Evolutionary conservation across 2,329 filamentous ascomycete genomes (phyloP), one percentile per base, ranked within the genome.

Genomic region (Aspergillus aculeatinus): DNA sequence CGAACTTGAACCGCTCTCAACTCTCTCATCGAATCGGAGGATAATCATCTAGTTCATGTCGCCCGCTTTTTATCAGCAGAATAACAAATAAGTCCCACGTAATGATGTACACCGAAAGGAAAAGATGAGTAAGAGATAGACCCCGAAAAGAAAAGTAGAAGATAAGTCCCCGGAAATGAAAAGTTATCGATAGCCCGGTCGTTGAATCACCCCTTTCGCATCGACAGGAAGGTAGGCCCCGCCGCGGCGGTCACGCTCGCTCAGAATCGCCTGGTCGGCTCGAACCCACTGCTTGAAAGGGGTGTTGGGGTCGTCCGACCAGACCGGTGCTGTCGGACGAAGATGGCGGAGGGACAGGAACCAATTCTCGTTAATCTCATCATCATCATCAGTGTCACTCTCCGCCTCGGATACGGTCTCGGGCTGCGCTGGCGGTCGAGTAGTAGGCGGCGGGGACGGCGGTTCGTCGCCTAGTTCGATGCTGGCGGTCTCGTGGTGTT

Each of bases 221-320:
- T 77, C 73, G 3, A 72, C 57, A 19, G 65, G 65, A n/a, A 75
- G 60, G 14, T 59, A 63, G 4, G 65, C 60, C 19, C 70, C 63
- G 3, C 70, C 70, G 19, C 71, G 71, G 42, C 65, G 70, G 27
- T 61, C 59, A 2, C 72, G 67, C 50, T 77, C 74, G 23, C 52
- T 58, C 14, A 69, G 59, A 21, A 75, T 63, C 21, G 75, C 73
- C 49, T 70, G 68, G 53, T 76, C 72, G 3, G 68, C 68, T 35
- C 69, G 64, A 12, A 71, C 72, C 70, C 74, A 79, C 6, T 59
- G 60, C 60, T 77, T 78, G 60, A 78, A 76, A 1, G 75, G 72
- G 1, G 77, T 79, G 55, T 74, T 70, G 2, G 67, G 68, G 47
- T 70, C 65, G 33, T 75, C 71, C 10, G 70, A 73, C 75, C 73